phyloP scores from a whole-genome alignment of 1,284 basidiomycete species.

The Moniliella sp. region DNA sequence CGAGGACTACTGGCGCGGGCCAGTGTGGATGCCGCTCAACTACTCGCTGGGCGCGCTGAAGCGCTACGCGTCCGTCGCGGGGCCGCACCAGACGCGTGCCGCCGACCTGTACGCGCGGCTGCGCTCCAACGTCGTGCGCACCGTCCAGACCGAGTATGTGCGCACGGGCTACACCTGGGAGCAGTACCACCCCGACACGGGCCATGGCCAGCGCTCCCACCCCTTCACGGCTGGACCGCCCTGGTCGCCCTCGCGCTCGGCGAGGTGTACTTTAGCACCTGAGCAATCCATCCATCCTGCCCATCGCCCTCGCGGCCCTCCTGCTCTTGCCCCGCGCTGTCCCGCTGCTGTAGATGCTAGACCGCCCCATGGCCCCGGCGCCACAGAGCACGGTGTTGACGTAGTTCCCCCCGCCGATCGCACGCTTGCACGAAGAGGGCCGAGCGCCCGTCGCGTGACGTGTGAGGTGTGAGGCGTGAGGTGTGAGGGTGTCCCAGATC shows the following conservation, averaged over 20 bases:
- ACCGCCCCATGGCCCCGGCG: no score
- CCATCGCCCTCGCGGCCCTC: no score
- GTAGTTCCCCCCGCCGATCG: no score
- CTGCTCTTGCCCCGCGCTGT: no score
- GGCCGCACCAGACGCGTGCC: conserved; percentile 55
- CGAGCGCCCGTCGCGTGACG: no score
- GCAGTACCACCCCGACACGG: conserved; percentile 65
- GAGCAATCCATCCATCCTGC: no score
- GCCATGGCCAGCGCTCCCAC: conserved; percentile 56
- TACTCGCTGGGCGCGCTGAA: conserved; percentile 58
- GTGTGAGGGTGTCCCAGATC: no score
- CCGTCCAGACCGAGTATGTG: conserved; percentile 69
- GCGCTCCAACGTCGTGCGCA: conserved; percentile 58
- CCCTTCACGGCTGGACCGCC: conserved; percentile 29
- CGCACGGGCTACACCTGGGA: conserved; percentile 87
- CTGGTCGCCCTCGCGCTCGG: conserved; percentile 28
- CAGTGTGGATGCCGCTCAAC: conserved; percentile 91
- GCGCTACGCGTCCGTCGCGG: conserved; percentile 54
- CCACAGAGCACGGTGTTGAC: no score
- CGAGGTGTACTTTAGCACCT: conserved; percentile 22
- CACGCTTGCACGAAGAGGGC: no score
- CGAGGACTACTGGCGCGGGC: conserved; percentile 88
- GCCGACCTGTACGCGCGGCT: conserved; percentile 56
- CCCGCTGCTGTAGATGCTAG: no score
- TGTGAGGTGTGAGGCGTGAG: no score